A percentile compares a stretch with the other conserved stretches of the same genome.
These are phyloP conservation scores for Penicillium hesseltinei DNA, from an alignment of 2,329 filamentous ascomycete genomes.

Conservation along the genomic window DNA sequence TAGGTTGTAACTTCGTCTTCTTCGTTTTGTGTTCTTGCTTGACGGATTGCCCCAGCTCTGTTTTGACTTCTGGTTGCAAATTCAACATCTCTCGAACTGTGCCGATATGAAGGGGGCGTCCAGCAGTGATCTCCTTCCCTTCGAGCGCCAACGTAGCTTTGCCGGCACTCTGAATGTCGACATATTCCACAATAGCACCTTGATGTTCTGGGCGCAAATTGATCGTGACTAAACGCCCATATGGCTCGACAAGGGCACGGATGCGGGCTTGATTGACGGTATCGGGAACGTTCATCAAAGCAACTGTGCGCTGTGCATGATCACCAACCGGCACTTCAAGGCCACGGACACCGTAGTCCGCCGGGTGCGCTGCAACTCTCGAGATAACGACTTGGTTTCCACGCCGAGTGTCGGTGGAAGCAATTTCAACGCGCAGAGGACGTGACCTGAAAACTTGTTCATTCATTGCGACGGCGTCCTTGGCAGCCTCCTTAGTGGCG, in stretches of 20 bases:
- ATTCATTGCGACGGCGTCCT: constrained; percentile 66
- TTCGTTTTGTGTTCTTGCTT: constrained; percentile 37
- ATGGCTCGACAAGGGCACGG: constrained; percentile 66
- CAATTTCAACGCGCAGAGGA: constrained; percentile 63
- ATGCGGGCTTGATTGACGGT: constrained; percentile 88
- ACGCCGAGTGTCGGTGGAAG: constrained; percentile 44
- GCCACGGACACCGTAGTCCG: constrained; percentile 40
- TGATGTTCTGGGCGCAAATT: constrained; percentile 76
- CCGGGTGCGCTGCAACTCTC: constrained; percentile 39
- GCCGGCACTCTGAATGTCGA: constrained; percentile 67
- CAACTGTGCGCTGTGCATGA: constrained; percentile 67
- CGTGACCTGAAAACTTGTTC: constrained; percentile 67
- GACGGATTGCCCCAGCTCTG: constrained; percentile 32
- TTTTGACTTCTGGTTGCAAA: constrained; percentile 43
- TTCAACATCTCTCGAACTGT: constrained; percentile 53
- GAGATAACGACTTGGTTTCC: constrained; percentile 47
- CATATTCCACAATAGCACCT: constrained; percentile 83
- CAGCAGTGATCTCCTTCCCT: constrained; percentile 46
- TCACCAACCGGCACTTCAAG: constrained; percentile 44
- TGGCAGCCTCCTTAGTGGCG: constrained; percentile 64
- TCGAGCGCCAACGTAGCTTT: constrained; percentile 51
- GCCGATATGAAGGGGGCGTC: constrained; percentile 47
- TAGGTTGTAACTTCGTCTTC: constrained; percentile 33
- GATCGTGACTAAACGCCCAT: constrained; percentile 71
- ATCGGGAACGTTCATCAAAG: constrained; percentile 82